Base-by-base conservation (phyloP, 495 filamentous ascomycete genomes). In the Neurospora sp. region DNA sequence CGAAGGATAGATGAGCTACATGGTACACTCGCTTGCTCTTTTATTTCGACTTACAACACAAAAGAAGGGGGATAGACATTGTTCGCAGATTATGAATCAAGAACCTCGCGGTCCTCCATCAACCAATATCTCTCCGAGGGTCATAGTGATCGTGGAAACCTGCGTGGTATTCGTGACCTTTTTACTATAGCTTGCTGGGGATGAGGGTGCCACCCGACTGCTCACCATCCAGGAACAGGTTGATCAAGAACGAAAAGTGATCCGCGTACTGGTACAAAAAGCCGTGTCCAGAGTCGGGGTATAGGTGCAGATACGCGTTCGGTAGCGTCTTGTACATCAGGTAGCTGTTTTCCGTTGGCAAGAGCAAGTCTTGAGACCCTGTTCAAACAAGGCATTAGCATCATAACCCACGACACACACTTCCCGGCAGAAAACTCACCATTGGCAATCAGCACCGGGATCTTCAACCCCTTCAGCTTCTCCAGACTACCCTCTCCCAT, bases 391-490 rank as follows among this genome's bases (percentile, higher is more conserved):
- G 9, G 10, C 11, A 6, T 31, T 27, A 75, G 23, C 31, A 31
- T 31, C 2, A 20, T 38, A 3, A 39, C 8, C 16, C 1, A 18
- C 14, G 9, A 62, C 18, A 27, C 20, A 0, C 35, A 60, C 4
- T 31, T 5, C 11, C 5, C 0, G n/a, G 18, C 49, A 41, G 27
- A 46, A 23, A 39, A 41, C 74, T 82, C 77, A 60, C 82, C 81
- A 73, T 81, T 80, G 23, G 79, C 77, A 27, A 82, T 77, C 31
- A 82, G 74, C 16, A 82, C 79, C 12, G 80, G 80, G 69, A 82
- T 80, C 66, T 75, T 76, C 44, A 82, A 66, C 74, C 79, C 76
- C 23, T 70, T 62, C 40, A 82, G 71, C 60, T 78, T 72, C 20
- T 80, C 72, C 44, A 77, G 78, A 10, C 80, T 77, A 38, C 80